A percentile compares a stretch with the other conserved stretches of the same genome.
Evolutionary conservation across 495 filamentous ascomycete species (phyloP).

Genomic region (Entonaema liquescens): DNA sequence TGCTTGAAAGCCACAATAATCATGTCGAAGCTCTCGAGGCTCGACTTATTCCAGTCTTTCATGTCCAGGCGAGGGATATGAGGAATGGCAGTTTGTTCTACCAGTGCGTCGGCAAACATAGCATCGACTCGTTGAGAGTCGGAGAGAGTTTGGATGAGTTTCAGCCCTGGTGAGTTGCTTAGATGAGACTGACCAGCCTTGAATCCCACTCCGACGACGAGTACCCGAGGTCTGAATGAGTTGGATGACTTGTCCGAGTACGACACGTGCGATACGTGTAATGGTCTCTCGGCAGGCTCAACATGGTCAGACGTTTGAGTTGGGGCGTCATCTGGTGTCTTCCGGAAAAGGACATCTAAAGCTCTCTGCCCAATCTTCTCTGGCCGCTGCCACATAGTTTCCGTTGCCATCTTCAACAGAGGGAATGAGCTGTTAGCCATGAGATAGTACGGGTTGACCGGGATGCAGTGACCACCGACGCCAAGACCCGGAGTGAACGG

Average conservation of each 20-base stretch:
- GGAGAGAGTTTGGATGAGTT: conserved; percentile 38
- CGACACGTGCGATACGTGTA: background rate
- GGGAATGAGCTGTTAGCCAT: conserved; percentile 47
- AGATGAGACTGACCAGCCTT: conserved; percentile 46
- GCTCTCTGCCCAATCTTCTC: conserved; percentile 37
- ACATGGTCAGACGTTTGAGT: background rate
- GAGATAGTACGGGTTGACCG: conserved; percentile 52
- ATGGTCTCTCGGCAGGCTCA: background rate
- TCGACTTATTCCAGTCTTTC: conserved; percentile 34
- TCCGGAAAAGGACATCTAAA: conserved; percentile 26
- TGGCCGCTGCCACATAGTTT: conserved; percentile 46
- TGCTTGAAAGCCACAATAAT: conserved; percentile 48
- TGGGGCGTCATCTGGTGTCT: background rate
- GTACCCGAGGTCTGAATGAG: conserved; percentile 33
- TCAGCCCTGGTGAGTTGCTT: conserved; percentile 46
- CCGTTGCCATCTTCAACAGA: conserved; percentile 46
- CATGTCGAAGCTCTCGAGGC: conserved; percentile 45
- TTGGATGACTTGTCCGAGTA: background rate
- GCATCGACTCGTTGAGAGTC: conserved; percentile 40
- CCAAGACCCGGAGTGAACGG: conserved; percentile 47
- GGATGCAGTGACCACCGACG: conserved; percentile 54
- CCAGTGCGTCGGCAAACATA: conserved; percentile 47
- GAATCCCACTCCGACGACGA: conserved; percentile 50
- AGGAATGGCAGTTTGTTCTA: conserved; percentile 42
- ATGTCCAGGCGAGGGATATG: conserved; percentile 36